phyloP scores from a whole-genome alignment of 805 yeast genomes.

The Lipomyces starkeyi region DNA sequence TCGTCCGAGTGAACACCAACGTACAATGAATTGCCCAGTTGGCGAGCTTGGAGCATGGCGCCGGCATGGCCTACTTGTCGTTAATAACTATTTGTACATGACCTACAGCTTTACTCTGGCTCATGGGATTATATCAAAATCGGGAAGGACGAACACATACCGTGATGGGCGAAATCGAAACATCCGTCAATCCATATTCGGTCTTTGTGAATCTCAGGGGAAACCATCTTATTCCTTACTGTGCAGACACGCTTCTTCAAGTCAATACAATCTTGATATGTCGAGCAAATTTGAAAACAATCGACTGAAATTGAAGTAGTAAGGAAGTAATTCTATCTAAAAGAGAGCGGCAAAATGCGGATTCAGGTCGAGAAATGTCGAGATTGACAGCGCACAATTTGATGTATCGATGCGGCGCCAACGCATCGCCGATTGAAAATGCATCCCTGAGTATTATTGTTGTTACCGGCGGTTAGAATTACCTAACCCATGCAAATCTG shows the following conservation, averaged over 20 bases:
- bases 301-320: not conserved
- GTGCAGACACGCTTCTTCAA: not conserved
- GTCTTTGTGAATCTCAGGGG: conserved; percentile 29
- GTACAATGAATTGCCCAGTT: conserved; percentile 71
- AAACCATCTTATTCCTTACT: conserved; percentile 16
- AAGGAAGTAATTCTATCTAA: not conserved
- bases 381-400: no score
- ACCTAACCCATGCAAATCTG: no score
- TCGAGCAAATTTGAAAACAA: not conserved
- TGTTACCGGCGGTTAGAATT: no score
- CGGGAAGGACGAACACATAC: conserved; percentile 48
- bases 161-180: conserved; percentile 97
- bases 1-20: conserved; percentile 95
- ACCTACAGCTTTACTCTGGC: not conserved
- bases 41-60: conserved; percentile 91
- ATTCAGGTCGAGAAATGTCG: no score
- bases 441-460: no score
- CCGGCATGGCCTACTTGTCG: conserved; percentile 74
- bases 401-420: no score
- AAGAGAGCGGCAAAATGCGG: no score
- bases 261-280: not conserved
- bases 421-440: no score
- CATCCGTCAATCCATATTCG: conserved; percentile 97
- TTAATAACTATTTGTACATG: not conserved
- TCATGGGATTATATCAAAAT: not conserved